These are phyloP conservation scores for Ophiostoma tasmaniense DNA, from an alignment of 2,329 filamentous ascomycete species.

Conservation along the genomic window DNA sequence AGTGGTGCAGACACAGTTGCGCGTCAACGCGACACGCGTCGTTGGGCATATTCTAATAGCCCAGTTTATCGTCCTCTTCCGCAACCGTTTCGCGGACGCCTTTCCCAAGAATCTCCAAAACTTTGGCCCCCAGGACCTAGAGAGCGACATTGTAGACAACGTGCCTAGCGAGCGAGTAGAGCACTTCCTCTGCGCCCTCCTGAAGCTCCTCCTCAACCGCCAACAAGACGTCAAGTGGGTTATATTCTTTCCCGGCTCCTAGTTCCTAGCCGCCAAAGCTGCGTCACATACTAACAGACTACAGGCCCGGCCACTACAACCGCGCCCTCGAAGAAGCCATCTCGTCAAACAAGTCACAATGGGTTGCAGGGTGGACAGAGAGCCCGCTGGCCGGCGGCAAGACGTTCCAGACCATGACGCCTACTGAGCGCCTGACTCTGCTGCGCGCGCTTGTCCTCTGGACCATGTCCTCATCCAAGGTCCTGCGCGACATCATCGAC, in stretches of 20 bases:
- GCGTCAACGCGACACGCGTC: not conserved
- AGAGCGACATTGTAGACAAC: constrained; percentile 70
- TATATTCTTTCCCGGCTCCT: not conserved
- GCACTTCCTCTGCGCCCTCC: constrained; percentile 77
- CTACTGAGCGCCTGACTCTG: constrained; percentile 74
- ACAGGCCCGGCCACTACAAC: constrained; percentile 81
- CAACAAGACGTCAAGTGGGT: constrained; percentile 98
- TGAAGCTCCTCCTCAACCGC: constrained; percentile 83
- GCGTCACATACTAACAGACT: constrained; percentile 31
- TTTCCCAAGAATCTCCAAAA: constrained; percentile 82
- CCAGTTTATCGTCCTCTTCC: constrained; percentile 97
- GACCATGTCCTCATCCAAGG: constrained; percentile 82
- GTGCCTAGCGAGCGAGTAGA: constrained; percentile 79
- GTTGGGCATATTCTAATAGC: constrained; percentile 26
- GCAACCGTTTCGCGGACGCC: constrained; percentile 81
- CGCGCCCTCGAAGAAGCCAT: constrained; percentile 92
- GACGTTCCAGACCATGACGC: constrained; percentile 74
- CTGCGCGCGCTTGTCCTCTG: constrained; percentile 78
- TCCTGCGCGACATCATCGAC: constrained; percentile 70
- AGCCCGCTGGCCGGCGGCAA: constrained; percentile 75
- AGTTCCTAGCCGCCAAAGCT: constrained; percentile 8
- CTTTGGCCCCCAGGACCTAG: constrained; percentile 91
- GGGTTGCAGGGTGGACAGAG: constrained; percentile 75
- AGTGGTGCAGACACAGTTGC: constrained; percentile 29
- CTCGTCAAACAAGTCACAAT: constrained; percentile 74